Evolutionary conservation across 345 rosid species (phyloP).

Genomic region (Rhodomyrtus tomentosa): DNA sequence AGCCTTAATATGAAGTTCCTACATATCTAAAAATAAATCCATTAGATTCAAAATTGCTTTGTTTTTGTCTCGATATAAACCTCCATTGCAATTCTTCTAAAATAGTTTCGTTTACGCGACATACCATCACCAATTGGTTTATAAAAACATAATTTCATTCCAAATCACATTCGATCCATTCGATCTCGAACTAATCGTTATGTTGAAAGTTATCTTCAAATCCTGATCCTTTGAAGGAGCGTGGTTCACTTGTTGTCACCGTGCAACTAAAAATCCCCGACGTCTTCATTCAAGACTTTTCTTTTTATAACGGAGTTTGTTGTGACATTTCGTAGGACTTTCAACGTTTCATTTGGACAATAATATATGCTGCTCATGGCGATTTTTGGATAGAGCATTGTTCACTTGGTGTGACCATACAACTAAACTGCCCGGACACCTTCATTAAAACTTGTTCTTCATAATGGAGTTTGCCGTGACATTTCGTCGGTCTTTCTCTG

Average conservation of each 20-base stretch:
- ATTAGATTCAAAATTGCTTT: background rate
- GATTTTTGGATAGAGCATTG: background rate
- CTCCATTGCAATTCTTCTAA: background rate
- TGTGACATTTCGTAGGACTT: background rate
- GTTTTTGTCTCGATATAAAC: background rate
- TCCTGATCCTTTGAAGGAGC: no score
- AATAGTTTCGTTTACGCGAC: background rate
- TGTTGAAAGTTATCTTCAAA: background rate
- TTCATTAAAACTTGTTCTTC: background rate
- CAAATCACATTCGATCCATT: background rate
- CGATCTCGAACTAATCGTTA: background rate
- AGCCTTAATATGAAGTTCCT: background rate
- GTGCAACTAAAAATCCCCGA: no score
- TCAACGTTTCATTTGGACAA: background rate
- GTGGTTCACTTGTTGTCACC: background rate
- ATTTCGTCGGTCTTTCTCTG: background rate
- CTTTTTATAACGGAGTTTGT: background rate
- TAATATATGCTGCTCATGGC: background rate
- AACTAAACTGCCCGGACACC: no score
- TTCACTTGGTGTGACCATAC: background rate
- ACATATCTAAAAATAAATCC: background rate
- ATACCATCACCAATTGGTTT: background rate
- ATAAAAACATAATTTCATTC: background rate
- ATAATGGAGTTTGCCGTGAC: background rate
- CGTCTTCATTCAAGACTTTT: background rate